Evolutionary conservation across 1,139 yeast genomes (phyloP), one percentile per base, ranked within the genome.

Genomic region (Wickerhamomyces sp.): DNA sequence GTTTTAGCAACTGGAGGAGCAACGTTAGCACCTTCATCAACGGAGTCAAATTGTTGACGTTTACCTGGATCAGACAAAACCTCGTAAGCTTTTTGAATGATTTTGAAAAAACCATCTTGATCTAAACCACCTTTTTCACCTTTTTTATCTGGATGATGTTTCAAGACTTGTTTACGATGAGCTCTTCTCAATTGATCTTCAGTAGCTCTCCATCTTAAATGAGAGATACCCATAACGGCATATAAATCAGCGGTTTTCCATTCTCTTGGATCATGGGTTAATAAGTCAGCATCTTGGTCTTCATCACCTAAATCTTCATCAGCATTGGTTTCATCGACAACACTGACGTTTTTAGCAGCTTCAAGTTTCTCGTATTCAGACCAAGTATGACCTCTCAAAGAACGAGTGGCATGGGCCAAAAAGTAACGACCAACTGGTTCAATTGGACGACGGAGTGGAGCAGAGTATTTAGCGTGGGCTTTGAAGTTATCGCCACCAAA

Each of bases 81-180:
- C 74, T 93, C 99, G 65, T 83, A 85, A 26, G 98, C 96, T 76
- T 93, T 93, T 73, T 93, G 99, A 62, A 93, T 91, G 64, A 94
- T 87, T 76, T 93, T 93, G 81, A 93, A 93, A 72, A 93, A 91
- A n/a, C 94, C 95, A 66, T 91, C 97, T 68, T 90, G 95, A 56
- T 87, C 94, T 64, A 87, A 75, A 42, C 86, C 87, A 57, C 96
- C 95, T 46, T 85, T 89, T 56, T 94, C 93, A 55, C 71, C 67
- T 76, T 89, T 91, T 79, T 93, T 93, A 71, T 93, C 99, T 54
- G 99, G 99, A 68, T 93, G 99, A 69, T 93, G 97, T 74, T 84
- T 89, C 70, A 93, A 79, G 27, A 93, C 99, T 73, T 90, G 95
- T 69, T 85, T 85, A 76, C 99, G 85, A 76, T 93, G 97, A 47